Evolutionary conservation across 441 rosid species (phyloP).

Genomic region (Eutrema salsugineum): DNA sequence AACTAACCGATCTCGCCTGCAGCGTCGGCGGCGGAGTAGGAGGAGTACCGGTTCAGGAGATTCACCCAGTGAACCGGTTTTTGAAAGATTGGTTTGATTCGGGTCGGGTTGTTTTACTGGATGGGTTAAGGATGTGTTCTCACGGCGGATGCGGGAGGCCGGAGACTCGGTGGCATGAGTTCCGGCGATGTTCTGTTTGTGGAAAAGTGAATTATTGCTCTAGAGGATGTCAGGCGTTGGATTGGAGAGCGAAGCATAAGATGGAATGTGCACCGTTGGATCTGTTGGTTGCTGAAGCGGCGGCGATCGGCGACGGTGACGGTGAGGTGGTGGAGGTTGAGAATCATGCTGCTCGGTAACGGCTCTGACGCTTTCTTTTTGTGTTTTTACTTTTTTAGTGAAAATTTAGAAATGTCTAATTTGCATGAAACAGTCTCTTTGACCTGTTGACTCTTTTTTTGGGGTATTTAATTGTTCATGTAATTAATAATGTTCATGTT

Average conservation of each 20-base stretch:
- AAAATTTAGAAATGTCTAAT: background rate
- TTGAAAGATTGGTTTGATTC: slow-evolving; percentile 68
- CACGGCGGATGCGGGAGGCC: slow-evolving; percentile 78
- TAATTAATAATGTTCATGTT: no score
- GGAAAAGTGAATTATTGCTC: slow-evolving; percentile 84
- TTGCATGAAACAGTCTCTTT: no score
- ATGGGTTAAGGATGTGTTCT: slow-evolving; percentile 61
- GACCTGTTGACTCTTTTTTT: background rate
- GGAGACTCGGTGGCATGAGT: slow-evolving; percentile 76
- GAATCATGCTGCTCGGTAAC: slow-evolving; percentile 5
- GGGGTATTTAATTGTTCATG: no score
- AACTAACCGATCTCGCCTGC: slow-evolving; percentile 34
- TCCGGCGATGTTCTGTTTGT: slow-evolving; percentile 80
- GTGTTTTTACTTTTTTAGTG: background rate
- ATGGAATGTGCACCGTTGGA: slow-evolving; percentile 53
- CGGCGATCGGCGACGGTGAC: slow-evolving; percentile 34
- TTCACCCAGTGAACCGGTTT: slow-evolving; percentile 68
- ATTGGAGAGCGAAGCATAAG: slow-evolving; percentile 83
- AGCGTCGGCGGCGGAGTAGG: slow-evolving; percentile 27
- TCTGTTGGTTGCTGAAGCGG: slow-evolving; percentile 32
- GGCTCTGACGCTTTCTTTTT: background rate
- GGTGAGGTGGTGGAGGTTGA: slow-evolving; percentile 33
- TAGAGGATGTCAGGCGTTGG: slow-evolving; percentile 83
- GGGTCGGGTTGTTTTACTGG: slow-evolving; percentile 17
- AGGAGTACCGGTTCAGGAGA: slow-evolving; percentile 43